A percentile compares a stretch with the other conserved stretches of the same genome.
Evolutionary conservation across 495 filamentous ascomycete species (phyloP).

Genomic region (Bryoglossum gracile): DNA sequence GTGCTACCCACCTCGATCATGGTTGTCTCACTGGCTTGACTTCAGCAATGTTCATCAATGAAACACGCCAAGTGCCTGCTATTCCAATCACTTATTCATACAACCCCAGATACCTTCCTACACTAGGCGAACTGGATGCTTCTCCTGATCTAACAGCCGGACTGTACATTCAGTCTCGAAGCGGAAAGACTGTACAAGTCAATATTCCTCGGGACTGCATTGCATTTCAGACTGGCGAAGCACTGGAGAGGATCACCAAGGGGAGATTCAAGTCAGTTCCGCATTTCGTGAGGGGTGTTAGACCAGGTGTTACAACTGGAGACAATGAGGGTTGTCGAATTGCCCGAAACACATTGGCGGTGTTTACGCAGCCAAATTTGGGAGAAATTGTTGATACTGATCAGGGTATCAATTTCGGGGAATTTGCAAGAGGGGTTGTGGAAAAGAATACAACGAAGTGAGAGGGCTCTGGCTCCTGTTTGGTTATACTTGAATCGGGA

Average conservation of each 20-base stretch:
- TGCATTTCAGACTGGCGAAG: slow-evolving; percentile 93
- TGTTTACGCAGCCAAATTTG: slow-evolving; percentile 96
- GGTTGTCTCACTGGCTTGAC: slow-evolving; percentile 89
- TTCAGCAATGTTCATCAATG: slow-evolving; percentile 92
- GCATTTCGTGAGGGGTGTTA: slow-evolving; percentile 82
- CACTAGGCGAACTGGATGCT: slow-evolving; percentile 58
- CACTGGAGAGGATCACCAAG: slow-evolving; percentile 77
- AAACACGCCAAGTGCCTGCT: slow-evolving; percentile 44
- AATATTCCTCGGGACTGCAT: slow-evolving; percentile 85
- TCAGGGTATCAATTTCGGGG: slow-evolving; percentile 68
- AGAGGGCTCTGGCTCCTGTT: too few species aligned
- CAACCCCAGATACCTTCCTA: slow-evolving; percentile 30
- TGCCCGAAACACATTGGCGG: slow-evolving; percentile 88
- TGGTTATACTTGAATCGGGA: too few species aligned
- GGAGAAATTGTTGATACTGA: slow-evolving; percentile 74
- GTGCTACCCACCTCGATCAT: slow-evolving; percentile 72
- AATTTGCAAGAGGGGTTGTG: slow-evolving; percentile 80
- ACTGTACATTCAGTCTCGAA: slow-evolving; percentile 84
- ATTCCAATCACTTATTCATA: slow-evolving; percentile 25
- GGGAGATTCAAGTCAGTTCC: slow-evolving; percentile 91
- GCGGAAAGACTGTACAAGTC: slow-evolving; percentile 71
- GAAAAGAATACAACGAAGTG: slow-evolving; percentile 59
- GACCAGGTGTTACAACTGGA: slow-evolving; percentile 31
- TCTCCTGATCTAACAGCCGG: slow-evolving; percentile 81
- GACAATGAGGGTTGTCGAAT: slow-evolving; percentile 35